Conservation (phyloP, 495 filamentous ascomycete genomes). For the Hypoxylon perforatum region DNA sequence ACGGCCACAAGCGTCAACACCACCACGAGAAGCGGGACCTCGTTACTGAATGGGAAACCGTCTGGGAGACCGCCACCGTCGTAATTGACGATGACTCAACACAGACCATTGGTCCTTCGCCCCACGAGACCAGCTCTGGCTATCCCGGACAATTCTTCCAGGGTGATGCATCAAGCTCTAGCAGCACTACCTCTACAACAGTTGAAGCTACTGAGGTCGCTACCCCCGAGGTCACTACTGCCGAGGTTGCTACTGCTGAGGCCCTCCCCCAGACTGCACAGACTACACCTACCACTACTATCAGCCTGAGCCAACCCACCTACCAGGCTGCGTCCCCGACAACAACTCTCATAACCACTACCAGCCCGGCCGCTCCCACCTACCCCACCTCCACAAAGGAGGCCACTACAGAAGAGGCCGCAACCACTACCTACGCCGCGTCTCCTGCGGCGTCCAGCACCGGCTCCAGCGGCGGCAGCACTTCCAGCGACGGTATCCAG, state of each 20-base stretch:
- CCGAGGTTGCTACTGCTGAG: not conserved
- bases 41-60: constrained; percentile 59
- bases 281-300: constrained; percentile 16
- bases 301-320: constrained; percentile 18
- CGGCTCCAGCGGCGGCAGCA: constrained; percentile 31
- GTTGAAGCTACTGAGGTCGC: not conserved
- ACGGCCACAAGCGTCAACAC: constrained; percentile 52
- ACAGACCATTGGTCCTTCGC: constrained; percentile 48
- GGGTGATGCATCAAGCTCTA: constrained; percentile 23
- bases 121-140: constrained; percentile 31
- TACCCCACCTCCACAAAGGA: constrained; percentile 17
- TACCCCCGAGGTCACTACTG: too few relatives aligned
- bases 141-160: constrained; percentile 57
- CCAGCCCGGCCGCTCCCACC: not conserved
- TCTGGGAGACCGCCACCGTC: constrained; percentile 60
- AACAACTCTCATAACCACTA: constrained; percentile 24
- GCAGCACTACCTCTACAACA: not conserved
- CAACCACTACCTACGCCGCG: constrained; percentile 27
- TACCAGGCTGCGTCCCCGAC: constrained; percentile 30
- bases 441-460: constrained; percentile 22
- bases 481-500: constrained; percentile 27
- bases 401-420: constrained; percentile 13
- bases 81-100: constrained; percentile 57
- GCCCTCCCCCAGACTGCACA: not conserved
- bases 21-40: constrained; percentile 56